phyloP scores from a whole-genome alignment of 148 eudicot genomes.

The Diospyros lotus region DNA sequence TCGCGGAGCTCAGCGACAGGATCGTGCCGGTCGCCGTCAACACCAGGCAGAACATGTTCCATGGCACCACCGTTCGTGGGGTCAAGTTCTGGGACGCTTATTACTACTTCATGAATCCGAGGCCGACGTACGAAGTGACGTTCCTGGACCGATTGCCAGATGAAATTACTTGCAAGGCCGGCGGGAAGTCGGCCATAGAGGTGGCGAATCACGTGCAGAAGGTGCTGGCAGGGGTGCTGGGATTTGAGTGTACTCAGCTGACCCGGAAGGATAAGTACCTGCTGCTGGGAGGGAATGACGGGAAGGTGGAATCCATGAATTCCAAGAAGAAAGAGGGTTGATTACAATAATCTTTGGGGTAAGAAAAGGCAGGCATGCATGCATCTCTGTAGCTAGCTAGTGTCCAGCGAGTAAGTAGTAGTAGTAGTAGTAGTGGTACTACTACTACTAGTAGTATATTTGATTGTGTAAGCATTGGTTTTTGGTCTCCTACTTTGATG shows the following conservation, averaged over 20 bases:
- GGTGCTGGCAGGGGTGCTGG: conserved; percentile 66
- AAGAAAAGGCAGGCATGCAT: no score
- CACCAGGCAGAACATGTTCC: conserved; percentile 66
- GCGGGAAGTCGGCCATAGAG: conserved; percentile 78
- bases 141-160: conserved; percentile 69
- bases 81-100: conserved; percentile 95
- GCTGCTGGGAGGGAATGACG: conserved; percentile 93
- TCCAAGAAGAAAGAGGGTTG: conserved; percentile 24
- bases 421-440: no score
- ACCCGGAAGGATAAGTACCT: conserved; percentile 94
- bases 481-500: no score
- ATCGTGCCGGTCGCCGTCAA: conserved; percentile 91
- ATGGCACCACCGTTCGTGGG: conserved; percentile 84
- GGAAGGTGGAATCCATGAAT: conserved; percentile 90
- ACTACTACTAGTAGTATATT: no score
- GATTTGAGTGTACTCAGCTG: conserved; percentile 94
- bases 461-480: no score
- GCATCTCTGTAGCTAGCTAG: no score
- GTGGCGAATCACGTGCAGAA: conserved; percentile 97
- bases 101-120: conserved; percentile 96
- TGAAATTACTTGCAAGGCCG: conserved; percentile 71
- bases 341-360: no score
- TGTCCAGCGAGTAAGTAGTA: no score
- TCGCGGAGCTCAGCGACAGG: conserved; percentile 91
- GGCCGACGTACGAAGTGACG: conserved; percentile 84